Percentiles rank a stretch among this genome's conserved stretches.
Conservation (phyloP, 768 basidiomycete genomes). For the Coprinellus micaceus region DNA sequence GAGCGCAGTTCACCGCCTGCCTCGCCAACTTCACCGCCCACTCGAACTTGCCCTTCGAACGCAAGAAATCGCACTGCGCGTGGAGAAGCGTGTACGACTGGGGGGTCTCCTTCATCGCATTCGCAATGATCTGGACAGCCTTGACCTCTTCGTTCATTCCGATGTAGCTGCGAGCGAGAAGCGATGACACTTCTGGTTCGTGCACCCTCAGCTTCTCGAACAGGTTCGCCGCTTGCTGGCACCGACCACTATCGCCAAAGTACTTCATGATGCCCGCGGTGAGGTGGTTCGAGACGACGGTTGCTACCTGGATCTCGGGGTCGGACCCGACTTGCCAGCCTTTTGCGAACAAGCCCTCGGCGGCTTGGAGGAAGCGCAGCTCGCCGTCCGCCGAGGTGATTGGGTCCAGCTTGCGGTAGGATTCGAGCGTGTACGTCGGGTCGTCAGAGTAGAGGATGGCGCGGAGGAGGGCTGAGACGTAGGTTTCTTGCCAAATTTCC, state of each 20-base stretch:
- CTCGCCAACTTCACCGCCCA: conserved; percentile 91
- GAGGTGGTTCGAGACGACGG: conserved; percentile 92
- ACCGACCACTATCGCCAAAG: conserved; percentile 89
- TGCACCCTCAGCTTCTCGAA: conserved; percentile 86
- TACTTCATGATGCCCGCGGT: conserved; percentile 95
- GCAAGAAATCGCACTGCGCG: conserved; percentile 90
- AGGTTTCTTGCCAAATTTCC: conserved; percentile 97
- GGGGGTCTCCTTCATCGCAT: conserved; percentile 79
- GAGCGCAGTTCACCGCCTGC: conserved; percentile 97
- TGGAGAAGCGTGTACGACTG: conserved; percentile 94
- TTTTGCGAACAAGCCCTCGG: conserved; percentile 85
- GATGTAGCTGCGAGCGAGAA: conserved; percentile 87
- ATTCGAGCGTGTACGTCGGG: conserved; percentile 83
- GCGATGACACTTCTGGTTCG: conserved; percentile 85
- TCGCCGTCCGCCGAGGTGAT: conserved; percentile 89
- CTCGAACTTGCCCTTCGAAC: conserved; percentile 75
- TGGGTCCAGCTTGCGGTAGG: conserved; percentile 93
- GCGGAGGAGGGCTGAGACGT: conserved; percentile 86
- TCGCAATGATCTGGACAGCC: conserved; percentile 89
- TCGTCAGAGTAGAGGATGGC: conserved; percentile 96
- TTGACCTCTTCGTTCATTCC: conserved; percentile 99
- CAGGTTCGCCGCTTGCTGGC: conserved; percentile 83
- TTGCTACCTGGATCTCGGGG: conserved; percentile 98
- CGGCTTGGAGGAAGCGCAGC: conserved; percentile 83
- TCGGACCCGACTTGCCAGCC: conserved; percentile 99